These are phyloP conservation scores for Xylaria intraflava DNA, from an alignment of 495 filamentous ascomycete species.

Conservation along the genomic window DNA sequence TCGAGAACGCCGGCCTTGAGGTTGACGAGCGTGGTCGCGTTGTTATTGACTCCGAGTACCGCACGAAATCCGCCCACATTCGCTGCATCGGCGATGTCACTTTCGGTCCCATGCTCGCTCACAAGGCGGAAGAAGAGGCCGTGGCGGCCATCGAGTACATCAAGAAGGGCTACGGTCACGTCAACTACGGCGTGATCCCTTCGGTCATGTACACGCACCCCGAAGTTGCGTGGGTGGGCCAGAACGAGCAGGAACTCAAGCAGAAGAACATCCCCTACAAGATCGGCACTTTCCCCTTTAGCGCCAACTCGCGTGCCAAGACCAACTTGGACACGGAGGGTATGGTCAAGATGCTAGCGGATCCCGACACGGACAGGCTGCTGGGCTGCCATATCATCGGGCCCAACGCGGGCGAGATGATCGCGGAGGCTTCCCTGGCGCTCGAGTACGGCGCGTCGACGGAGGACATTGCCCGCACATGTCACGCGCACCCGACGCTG, in stretches of 20 bases:
- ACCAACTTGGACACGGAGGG: slow-evolving; percentile 97
- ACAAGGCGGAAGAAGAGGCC: slow-evolving; percentile 98
- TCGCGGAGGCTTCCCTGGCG: slow-evolving; percentile 92
- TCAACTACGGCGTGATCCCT: slow-evolving; percentile 97
- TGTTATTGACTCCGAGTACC: slow-evolving; percentile 96
- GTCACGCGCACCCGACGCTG: slow-evolving; percentile 94
- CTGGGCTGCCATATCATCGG: slow-evolving; percentile 96
- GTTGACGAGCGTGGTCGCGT: slow-evolving; percentile 88
- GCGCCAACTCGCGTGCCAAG: slow-evolving; percentile 95
- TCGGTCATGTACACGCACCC: slow-evolving; percentile 99
- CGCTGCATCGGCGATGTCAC: slow-evolving; percentile 94
- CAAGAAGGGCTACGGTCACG: slow-evolving; percentile 93
- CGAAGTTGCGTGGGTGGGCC: slow-evolving; percentile 97
- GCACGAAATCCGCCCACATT: slow-evolving; percentile 94
- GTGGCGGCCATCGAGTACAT: slow-evolving; percentile 94
- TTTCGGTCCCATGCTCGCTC: slow-evolving; percentile 97
- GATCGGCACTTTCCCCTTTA: slow-evolving; percentile 90
- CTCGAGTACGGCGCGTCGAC: slow-evolving; percentile 92
- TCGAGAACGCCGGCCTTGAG: slow-evolving; percentile 94
- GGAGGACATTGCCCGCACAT: slow-evolving; percentile 92
- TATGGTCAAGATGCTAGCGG: slow-evolving; percentile 92
- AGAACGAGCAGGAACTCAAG: slow-evolving; percentile 96
- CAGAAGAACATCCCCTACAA: slow-evolving; percentile 82
- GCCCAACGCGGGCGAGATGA: slow-evolving; percentile 96
- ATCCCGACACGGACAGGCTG: slow-evolving; percentile 93